Base-by-base conservation (phyloP, 2,329 filamentous ascomycete species). In the Fonsecaea monophora region DNA sequence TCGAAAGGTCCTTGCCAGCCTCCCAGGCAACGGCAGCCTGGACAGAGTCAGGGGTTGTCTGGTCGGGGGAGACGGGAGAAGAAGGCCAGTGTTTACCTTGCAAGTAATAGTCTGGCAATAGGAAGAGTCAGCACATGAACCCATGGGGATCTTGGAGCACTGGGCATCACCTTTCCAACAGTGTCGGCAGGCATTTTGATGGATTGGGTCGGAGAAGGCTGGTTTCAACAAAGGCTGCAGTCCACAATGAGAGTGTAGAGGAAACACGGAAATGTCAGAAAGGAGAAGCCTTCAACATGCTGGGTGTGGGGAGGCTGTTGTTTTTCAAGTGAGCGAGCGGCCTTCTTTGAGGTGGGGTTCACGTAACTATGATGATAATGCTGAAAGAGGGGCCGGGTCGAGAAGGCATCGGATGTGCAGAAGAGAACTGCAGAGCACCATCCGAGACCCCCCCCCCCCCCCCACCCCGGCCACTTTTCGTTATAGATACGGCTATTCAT, bases 1-100 rank as follows among this genome's bases (percentile, higher is more conserved):
- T 86, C 75, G 85, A 88, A 72, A 99, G 87, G 73, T 92, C 90
- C 83, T 97, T 92, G 78, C 91, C 94, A 56, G 95, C 93, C 82
- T 94, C 94, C 95, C 95, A 99, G 79, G 95, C 95, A 71, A 99
- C 91, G 76, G 95, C 95, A 73, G 95, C 95, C 90, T 89, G 73
- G 7, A 60, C 34, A 50, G 34, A 54, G 62, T 73, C 53, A 70
- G 60, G 65, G 37, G 42, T 25, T 54, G 53, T 62, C 54, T 42
- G 2, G 50, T 42, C 21, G 18, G 38, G 54, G 53, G n/a, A 32
- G 4, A 34, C 54, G 53, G 45, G n/a, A 32, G 13, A 12, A 25
- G 25, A 25, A 25, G 25, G 40, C 32, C 12, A 55, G 54, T 25
- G 58, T 73, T 69, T 78, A 86, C 85, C 82, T 95, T 94, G 88